Conservation (phyloP, 2,329 filamentous ascomycete genomes). For the Teratosphaeria viscida region DNA sequence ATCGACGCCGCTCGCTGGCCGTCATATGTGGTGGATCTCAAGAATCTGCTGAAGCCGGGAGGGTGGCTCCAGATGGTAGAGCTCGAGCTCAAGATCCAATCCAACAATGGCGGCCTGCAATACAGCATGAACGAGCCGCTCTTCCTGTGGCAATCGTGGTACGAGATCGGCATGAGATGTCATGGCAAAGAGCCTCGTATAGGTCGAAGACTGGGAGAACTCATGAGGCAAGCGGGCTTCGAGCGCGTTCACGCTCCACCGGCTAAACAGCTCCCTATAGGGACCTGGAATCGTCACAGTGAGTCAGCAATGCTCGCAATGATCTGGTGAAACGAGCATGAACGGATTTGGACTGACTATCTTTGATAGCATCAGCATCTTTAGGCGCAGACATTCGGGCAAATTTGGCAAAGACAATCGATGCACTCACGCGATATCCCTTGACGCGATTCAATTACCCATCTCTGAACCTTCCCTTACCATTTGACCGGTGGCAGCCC, state of each 20-base stretch:
- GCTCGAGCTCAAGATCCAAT: slow-evolving; percentile 75
- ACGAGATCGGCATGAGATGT: slow-evolving; percentile 8
- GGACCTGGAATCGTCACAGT: slow-evolving; percentile 5
- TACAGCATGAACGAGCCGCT: slow-evolving; percentile 6
- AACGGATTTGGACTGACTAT: background rate
- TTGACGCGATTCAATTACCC: background rate
- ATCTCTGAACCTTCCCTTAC: background rate
- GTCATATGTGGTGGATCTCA: slow-evolving; percentile 66
- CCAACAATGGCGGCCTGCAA: slow-evolving; percentile 57
- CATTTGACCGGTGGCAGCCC: background rate
- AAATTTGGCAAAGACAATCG: slow-evolving; percentile 4
- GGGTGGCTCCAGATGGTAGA: slow-evolving; percentile 90
- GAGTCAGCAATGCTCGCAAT: background rate
- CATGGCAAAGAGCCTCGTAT: slow-evolving; percentile 16
- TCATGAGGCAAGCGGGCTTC: slow-evolving; percentile 14
- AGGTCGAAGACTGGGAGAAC: slow-evolving; percentile 7
- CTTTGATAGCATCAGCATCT: background rate
- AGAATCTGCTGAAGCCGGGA: slow-evolving; percentile 57
- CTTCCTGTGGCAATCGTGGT: slow-evolving; percentile 18
- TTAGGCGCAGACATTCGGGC: slow-evolving; percentile 1
- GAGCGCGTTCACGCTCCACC: slow-evolving; percentile 2
- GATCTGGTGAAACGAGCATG: background rate
- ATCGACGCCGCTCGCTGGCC: slow-evolving; percentile 65
- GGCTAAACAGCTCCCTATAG: slow-evolving; percentile 2
- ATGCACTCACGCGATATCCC: slow-evolving; percentile 5